These are phyloP conservation scores for Leccinellum rugosiceps DNA, from an alignment of 768 basidiomycete species.

Conservation along the genomic window DNA sequence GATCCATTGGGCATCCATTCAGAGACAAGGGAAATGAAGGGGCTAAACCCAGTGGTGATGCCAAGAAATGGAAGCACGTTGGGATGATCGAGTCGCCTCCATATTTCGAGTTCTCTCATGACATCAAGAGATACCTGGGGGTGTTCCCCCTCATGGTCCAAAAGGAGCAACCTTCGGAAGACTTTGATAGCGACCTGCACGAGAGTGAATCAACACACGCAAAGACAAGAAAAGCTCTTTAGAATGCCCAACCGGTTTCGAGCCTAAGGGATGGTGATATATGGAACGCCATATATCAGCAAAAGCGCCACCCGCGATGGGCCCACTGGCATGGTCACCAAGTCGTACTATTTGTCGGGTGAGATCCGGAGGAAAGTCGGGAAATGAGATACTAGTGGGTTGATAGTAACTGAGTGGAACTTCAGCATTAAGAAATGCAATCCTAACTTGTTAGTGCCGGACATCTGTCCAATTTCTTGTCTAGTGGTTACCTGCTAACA, in stretches of 20 bases:
- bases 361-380: constrained; percentile 13
- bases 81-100: constrained; percentile 14
- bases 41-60: constrained; percentile 11
- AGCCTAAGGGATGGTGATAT: constrained; percentile 1
- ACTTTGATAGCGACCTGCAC: constrained; percentile 13
- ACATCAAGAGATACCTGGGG: neutral
- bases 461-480: neutral
- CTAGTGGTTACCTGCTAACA: too few relatives aligned
- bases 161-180: constrained; percentile 4
- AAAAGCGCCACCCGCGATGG: constrained; percentile 3
- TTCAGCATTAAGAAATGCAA: neutral
- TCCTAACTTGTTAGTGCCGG: constrained; percentile 4
- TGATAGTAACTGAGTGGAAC: neutral
- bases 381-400: constrained; percentile 7
- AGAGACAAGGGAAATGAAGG: constrained; percentile 9
- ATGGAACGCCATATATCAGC: constrained; percentile 11
- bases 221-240: neutral
- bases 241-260: neutral
- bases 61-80: constrained; percentile 17
- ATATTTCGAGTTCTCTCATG: constrained; percentile 15
- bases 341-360: constrained; percentile 7
- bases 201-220: neutral
- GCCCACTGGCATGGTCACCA: neutral
- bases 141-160: neutral
- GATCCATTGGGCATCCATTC: constrained; percentile 12